These are phyloP conservation scores for Phyllosticta capitalensis DNA, from an alignment of 2,329 filamentous ascomycete species.

Conservation along the genomic window DNA sequence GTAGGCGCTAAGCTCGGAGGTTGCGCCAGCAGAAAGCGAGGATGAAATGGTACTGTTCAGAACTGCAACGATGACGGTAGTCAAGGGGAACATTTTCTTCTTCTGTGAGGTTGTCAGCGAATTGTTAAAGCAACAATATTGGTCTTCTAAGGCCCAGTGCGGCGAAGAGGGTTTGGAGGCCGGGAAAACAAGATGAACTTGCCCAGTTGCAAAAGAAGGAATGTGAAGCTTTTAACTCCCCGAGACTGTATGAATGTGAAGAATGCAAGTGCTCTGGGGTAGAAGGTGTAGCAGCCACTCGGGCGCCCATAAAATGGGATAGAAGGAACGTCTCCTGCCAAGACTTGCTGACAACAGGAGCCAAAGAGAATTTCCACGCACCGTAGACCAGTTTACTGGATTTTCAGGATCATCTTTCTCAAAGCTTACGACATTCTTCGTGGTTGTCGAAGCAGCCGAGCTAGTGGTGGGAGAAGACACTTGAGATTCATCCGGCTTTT, in stretches of 20 bases:
- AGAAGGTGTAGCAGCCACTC: too few relatives aligned
- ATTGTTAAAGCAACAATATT: not conserved
- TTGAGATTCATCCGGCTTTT: slow-evolving; percentile 22
- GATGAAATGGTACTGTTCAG: slow-evolving; percentile 61
- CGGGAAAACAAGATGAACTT: not conserved
- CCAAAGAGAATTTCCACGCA: slow-evolving; percentile 13
- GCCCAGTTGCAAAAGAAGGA: not conserved
- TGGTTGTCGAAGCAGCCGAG: not conserved
- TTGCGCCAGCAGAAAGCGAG: slow-evolving; percentile 54
- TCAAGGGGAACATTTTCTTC: slow-evolving; percentile 47
- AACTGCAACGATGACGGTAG: slow-evolving; percentile 49
- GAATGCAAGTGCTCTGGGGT: too few relatives aligned
- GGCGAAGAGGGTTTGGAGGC: not conserved
- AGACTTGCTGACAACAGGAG: too few relatives aligned
- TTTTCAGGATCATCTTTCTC: slow-evolving; percentile 30
- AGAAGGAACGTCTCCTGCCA: too few relatives aligned
- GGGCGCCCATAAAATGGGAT: too few relatives aligned
- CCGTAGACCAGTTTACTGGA: slow-evolving; percentile 34
- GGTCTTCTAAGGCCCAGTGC: too few relatives aligned
- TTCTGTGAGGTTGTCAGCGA: slow-evolving; percentile 25
- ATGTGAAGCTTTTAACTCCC: not conserved
- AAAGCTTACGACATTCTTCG: slow-evolving; percentile 29
- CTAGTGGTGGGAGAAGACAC: slow-evolving; percentile 14
- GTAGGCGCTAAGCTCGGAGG: slow-evolving; percentile 47
- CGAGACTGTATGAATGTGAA: too few relatives aligned